A percentile compares a stretch with the other conserved stretches of the same genome.
Conservation (phyloP, 495 filamentous ascomycete genomes). For the Podospora fimiseda region DNA sequence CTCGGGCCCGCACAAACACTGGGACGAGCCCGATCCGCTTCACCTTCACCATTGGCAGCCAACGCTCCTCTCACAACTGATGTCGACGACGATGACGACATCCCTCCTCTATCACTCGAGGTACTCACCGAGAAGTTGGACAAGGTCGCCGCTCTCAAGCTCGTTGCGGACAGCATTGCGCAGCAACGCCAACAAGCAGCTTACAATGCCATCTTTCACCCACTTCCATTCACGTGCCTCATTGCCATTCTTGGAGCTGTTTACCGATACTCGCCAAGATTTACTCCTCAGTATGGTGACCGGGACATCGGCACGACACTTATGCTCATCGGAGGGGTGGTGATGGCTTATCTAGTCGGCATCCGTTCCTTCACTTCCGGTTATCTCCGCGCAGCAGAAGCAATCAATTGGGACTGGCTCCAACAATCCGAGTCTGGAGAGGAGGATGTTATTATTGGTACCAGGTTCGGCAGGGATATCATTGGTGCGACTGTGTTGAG, state of each 20-base stretch:
- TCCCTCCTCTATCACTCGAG: slow-evolving; percentile 36
- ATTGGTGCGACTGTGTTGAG: slow-evolving; percentile 40
- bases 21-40: slow-evolving; percentile 24
- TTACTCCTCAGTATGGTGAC: not conserved
- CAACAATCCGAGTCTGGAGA: slow-evolving; percentile 20
- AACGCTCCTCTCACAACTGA: slow-evolving; percentile 11
- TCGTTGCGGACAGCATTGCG: slow-evolving; percentile 41
- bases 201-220: slow-evolving; percentile 33
- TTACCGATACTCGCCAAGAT: slow-evolving; percentile 31
- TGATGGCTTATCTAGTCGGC: slow-evolving; percentile 35
- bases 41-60: slow-evolving; percentile 19
- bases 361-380: slow-evolving; percentile 37
- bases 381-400: slow-evolving; percentile 36
- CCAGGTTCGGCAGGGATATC: slow-evolving; percentile 33
- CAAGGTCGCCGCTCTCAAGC: slow-evolving; percentile 36
- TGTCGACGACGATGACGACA: slow-evolving; percentile 25
- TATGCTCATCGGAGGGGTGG: slow-evolving; percentile 27
- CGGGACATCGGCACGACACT: slow-evolving; percentile 31
- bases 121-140: slow-evolving; percentile 28
- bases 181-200: slow-evolving; percentile 41
- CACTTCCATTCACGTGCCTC: slow-evolving; percentile 30
- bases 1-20: slow-evolving; percentile 31
- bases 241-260: slow-evolving; percentile 20
- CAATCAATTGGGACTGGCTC: slow-evolving; percentile 34
- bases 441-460: slow-evolving; percentile 38